Evolutionary conservation across 1,284 basidiomycete genomes (phyloP).

Genomic region (Tylopilus sp.): DNA sequence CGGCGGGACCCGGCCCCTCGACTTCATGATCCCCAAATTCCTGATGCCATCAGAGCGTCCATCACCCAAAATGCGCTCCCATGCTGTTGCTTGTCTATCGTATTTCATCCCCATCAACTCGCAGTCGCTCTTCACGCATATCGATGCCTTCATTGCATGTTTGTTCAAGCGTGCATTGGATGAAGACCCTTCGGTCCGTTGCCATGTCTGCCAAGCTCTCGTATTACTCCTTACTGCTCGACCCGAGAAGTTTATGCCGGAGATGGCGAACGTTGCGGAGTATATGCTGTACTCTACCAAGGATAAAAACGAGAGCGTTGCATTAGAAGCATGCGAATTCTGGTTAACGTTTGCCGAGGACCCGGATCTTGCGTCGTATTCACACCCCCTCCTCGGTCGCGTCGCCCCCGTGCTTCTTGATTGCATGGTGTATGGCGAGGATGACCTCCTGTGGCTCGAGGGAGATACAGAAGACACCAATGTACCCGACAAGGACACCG

Average conservation of each 20-base stretch:
- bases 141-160: slow-evolving; percentile 93
- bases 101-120: slow-evolving; percentile 91
- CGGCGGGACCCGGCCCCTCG: slow-evolving; percentile 86
- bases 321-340: slow-evolving; percentile 98
- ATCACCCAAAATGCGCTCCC: slow-evolving; percentile 90
- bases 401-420: slow-evolving; percentile 95
- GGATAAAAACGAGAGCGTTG: slow-evolving; percentile 95
- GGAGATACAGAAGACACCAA: slow-evolving; percentile 90
- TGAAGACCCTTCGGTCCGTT: slow-evolving; percentile 91
- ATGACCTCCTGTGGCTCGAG: slow-evolving; percentile 95
- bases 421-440: slow-evolving; percentile 98
- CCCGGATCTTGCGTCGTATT: slow-evolving; percentile 83
- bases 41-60: slow-evolving; percentile 87
- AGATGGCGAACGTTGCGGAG: slow-evolving; percentile 95
- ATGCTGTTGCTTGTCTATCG: slow-evolving; percentile 94
- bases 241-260: slow-evolving; percentile 97
- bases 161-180: slow-evolving; percentile 97
- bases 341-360: slow-evolving; percentile 99
- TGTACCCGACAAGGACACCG: slow-evolving; percentile 92
- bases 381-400: slow-evolving; percentile 87
- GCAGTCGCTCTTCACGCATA: slow-evolving; percentile 88
- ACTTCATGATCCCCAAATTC: slow-evolving; percentile 97
- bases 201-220: slow-evolving; percentile 96
- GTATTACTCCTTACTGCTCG: slow-evolving; percentile 93
- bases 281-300: slow-evolving; percentile 99